Evolutionary conservation across 805 yeast species (phyloP), one percentile per base, ranked within the genome.

Genomic region (Nematodospora valgi): DNA sequence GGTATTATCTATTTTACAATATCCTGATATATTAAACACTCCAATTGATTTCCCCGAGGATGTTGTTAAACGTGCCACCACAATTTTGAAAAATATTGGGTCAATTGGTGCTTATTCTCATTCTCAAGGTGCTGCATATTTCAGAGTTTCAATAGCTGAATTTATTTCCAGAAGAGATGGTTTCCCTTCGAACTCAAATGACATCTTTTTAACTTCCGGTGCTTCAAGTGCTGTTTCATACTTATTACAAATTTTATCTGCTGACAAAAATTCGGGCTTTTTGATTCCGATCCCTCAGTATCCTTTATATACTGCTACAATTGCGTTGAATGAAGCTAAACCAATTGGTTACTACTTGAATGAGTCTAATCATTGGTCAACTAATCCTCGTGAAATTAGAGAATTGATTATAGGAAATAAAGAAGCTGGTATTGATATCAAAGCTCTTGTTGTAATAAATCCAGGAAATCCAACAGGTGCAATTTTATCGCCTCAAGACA

Each of bases 381-480:
- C 94, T 6, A 78, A 85, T 49, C 73, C 93, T 3, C 54, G 60
- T 8, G 82, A 79, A 51, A 77, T 87, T 49, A 76, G 77, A 43
- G 41, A 59, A 0, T 68, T 78, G 32, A 75, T 83, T 32, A 48
- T 58, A 20, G 67, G 72, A 15, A 70, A 85, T 14, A 42, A 48
- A 12, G 56, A 57, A 2, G 61, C 74, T 23, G 86, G 83, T 2
- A 60, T 85, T 19, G 68, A 62, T 9, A 82, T 93, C 44, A 78
- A 86, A 49, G 81, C 91, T 40, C 64, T 94, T 36, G 98, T 91
- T 3, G 86, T 93, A 11, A 93, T 93, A 53, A 93, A 93, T 65
- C 99, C 99, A 2, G 98, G 99, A 39, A 93, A 93, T 62, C 99
- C 99, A 44, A 93, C 99, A 0, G 99, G 99, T 27, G 76, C 96